Percentiles rank a stretch among this genome's conserved stretches.
Conservation (phyloP, 768 basidiomycete genomes). For the Cyathus striatus region DNA sequence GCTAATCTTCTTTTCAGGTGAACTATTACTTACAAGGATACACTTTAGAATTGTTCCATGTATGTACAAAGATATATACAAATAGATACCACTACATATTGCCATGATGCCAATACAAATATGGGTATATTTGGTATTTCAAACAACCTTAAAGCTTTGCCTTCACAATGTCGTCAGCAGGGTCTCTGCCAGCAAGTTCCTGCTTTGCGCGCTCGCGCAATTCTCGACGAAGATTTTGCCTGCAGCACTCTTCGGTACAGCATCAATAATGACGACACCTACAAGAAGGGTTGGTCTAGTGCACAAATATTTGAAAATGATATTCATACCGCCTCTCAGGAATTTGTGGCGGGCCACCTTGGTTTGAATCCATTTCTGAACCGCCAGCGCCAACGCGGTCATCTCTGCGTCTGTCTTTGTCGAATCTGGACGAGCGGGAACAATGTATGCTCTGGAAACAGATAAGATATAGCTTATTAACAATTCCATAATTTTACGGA, state of each 20-base stretch:
- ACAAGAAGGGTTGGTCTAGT: conserved; percentile 16
- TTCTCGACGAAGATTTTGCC: conserved; percentile 86
- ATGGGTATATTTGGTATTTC: no score
- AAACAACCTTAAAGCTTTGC: conserved; percentile 35
- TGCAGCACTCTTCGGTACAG: conserved; percentile 73
- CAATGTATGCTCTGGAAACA: conserved; percentile 54
- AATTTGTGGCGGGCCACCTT: conserved; percentile 74
- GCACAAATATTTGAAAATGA: background rate
- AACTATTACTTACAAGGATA: no score
- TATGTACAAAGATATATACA: no score
- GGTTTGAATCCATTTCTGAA: conserved; percentile 61
- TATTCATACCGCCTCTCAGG: conserved; percentile 57
- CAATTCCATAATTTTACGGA: conserved; percentile 11
- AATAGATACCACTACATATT: no score
- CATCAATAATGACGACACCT: conserved; percentile 58
- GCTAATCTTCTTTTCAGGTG: background rate
- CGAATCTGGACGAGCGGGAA: conserved; percentile 37
- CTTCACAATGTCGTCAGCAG: conserved; percentile 22
- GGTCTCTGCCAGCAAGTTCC: conserved; percentile 41
- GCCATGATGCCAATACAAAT: no score
- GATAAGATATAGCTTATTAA: background rate
- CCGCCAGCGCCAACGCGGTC: conserved; percentile 38
- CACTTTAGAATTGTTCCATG: no score
- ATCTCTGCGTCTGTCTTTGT: conserved; percentile 29
- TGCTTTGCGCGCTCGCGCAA: conserved; percentile 63